Base-by-base conservation (phyloP, 2,329 filamentous ascomycete species). In the Cladorrhinum sp. region DNA sequence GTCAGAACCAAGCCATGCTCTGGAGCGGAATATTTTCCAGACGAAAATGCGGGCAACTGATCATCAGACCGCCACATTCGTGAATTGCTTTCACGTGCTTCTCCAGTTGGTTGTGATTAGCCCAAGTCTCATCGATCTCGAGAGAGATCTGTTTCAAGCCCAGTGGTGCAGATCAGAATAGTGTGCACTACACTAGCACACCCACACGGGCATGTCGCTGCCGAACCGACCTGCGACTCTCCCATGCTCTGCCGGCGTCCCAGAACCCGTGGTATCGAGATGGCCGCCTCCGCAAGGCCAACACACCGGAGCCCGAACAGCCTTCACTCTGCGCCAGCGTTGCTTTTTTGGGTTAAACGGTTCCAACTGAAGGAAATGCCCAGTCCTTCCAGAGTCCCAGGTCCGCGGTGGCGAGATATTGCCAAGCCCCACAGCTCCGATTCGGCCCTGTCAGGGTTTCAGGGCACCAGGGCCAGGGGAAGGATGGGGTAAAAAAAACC, bases 381-480 rank as follows among this genome's bases (percentile, higher is more conserved):
- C 49, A 62, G 18, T 52, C 51, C 51, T 49, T 30, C 55, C 52
- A 54, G 49, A 33, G 62, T 60, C 60, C 65, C 63, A 64, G 55
- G 52, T 28, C 33, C 28, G 6, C 48, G 63, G 65, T 65, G 65
- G 65, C 65, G 59, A 67, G 60, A 59, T 57, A 60, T 54, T 59
- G 55, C 39, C 55, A 59, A 53, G 61, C 26, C 51, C 21, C 33
- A 46, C 12, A 55, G 53, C 48, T 48, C 55, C 58, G 54, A 64
- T 61, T 62, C 62, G 60, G 59, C 42, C 55, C 55, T 59, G 51
- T 20, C 60, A 58, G 30, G 59, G 63, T 62, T 60, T 64, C 57
- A 55, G 21, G 49, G 33, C 33, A n/a, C 9, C 26, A 28, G 26
- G 26, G 26, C 26, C 26, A 50, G 54, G 18, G 36, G 42, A 48